These are phyloP conservation scores for Saccharomyces pastorianus DNA, from an alignment of 1,139 yeast genomes.

Conservation along the genomic window DNA sequence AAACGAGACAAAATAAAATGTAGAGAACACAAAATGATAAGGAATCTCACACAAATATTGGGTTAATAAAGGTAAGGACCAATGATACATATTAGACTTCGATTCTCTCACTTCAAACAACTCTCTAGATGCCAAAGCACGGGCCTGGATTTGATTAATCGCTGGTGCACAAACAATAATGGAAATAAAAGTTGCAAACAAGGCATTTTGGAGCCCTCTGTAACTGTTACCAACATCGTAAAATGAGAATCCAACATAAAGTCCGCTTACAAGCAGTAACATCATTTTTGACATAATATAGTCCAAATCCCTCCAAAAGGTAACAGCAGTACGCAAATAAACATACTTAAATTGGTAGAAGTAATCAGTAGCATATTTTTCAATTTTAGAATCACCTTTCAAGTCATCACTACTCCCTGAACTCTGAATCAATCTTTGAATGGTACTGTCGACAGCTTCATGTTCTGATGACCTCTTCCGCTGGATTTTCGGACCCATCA, in stretches of 20 bases:
- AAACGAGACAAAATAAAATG: conserved; percentile 43
- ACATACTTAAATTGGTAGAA: conserved; percentile 33
- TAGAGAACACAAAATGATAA: conserved; percentile 44
- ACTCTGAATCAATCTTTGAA: conserved; percentile 21
- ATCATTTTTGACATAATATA: conserved; percentile 36
- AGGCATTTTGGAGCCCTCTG: conserved; percentile 38
- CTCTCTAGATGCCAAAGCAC: conserved; percentile 44
- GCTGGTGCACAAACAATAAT: conserved; percentile 33
- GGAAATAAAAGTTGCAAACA: conserved; percentile 42
- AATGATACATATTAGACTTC: conserved; percentile 53
- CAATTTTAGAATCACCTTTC: no score
- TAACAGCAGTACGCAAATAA: conserved; percentile 31
- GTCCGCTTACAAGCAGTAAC: conserved; percentile 31
- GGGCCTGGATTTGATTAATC: conserved; percentile 36
- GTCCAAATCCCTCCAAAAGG: conserved; percentile 39
- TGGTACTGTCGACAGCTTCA: no score
- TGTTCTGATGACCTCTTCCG: conserved; percentile 38
- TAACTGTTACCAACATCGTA: conserved; percentile 30
- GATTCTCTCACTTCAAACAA: conserved; percentile 53
- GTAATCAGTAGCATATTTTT: conserved; percentile 34
- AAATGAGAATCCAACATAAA: conserved; percentile 41
- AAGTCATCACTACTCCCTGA: no score
- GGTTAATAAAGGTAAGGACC: conserved; percentile 45
- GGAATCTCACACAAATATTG: conserved; percentile 47
- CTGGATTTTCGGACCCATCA: conserved; percentile 42